Percentiles rank a stretch among this genome's conserved stretches.
phyloP scores from a whole-genome alignment of 441 rosid species.

The Aleurites moluccanus region DNA sequence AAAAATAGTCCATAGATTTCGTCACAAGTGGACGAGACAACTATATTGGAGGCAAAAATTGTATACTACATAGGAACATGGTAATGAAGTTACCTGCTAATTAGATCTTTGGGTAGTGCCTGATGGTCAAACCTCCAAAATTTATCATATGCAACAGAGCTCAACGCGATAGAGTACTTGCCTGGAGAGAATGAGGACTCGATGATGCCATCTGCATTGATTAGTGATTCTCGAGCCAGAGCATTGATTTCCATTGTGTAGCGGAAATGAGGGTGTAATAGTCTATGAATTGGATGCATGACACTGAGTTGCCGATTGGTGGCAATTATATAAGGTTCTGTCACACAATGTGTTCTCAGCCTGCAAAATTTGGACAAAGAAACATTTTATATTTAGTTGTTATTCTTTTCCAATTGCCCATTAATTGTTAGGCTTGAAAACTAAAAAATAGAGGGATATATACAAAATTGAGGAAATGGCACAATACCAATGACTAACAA shows the following conservation, averaged over 20 bases:
- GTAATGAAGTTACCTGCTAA: constrained; percentile 40
- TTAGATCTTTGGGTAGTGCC: constrained; percentile 59
- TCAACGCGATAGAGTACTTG: constrained; percentile 46
- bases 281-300: constrained; percentile 66
- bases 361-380: constrained; percentile 27
- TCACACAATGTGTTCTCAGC: constrained; percentile 66
- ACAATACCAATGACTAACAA: constrained; percentile 60
- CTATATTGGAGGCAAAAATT: no score
- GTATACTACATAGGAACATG: no score
- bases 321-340: constrained; percentile 74
- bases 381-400: no score
- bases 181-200: constrained; percentile 54
- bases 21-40: no score
- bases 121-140: constrained; percentile 68
- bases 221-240: constrained; percentile 50
- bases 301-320: constrained; percentile 66
- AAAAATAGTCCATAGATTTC: no score
- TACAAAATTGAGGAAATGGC: neutral
- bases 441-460: neutral
- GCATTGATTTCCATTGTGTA: constrained; percentile 86
- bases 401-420: no score
- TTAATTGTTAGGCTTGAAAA: neutral
- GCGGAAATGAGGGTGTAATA: constrained; percentile 69
- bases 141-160: constrained; percentile 54
- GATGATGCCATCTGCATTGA: constrained; percentile 60